A percentile compares a stretch with the other conserved stretches of the same genome.
Conservation (phyloP, 805 yeast species). For the Brettanomyces bruxellensis region DNA sequence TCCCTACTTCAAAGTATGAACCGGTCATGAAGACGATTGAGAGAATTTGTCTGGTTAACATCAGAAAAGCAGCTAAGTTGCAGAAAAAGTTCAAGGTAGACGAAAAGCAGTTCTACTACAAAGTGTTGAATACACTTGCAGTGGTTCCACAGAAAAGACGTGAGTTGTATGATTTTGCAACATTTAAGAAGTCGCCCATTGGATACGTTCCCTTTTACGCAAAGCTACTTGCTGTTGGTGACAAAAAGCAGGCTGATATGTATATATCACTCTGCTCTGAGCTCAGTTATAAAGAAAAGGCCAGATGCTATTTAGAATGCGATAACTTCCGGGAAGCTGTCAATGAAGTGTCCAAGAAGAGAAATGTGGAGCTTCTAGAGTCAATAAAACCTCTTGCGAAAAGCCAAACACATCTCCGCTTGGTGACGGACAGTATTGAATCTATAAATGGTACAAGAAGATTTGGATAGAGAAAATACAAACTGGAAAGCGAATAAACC, state of each 20-base stretch:
- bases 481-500: not conserved
- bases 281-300: slow-evolving; percentile 35
- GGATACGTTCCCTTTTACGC: slow-evolving; percentile 60
- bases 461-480: not conserved
- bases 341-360: slow-evolving; percentile 36
- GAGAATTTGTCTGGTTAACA: slow-evolving; percentile 38
- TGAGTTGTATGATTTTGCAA: slow-evolving; percentile 45
- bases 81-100: slow-evolving; percentile 46
- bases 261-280: slow-evolving; percentile 47
- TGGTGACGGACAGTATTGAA: slow-evolving; percentile 18
- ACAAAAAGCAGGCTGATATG: slow-evolving; percentile 47
- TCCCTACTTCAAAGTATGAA: slow-evolving; percentile 4
- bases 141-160: slow-evolving; percentile 40
- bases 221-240: slow-evolving; percentile 44
- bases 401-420: slow-evolving; percentile 12
- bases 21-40: slow-evolving; percentile 41
- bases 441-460: slow-evolving; percentile 17
- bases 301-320: slow-evolving; percentile 43
- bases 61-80: slow-evolving; percentile 38
- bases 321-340: slow-evolving; percentile 43
- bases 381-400: slow-evolving; percentile 16
- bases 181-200: slow-evolving; percentile 52
- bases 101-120: slow-evolving; percentile 48
- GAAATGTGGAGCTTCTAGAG: slow-evolving; percentile 29
- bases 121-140: slow-evolving; percentile 40